Conservation (phyloP, 176 grass and related monocot genomes). For the Oryza meridionalis region DNA sequence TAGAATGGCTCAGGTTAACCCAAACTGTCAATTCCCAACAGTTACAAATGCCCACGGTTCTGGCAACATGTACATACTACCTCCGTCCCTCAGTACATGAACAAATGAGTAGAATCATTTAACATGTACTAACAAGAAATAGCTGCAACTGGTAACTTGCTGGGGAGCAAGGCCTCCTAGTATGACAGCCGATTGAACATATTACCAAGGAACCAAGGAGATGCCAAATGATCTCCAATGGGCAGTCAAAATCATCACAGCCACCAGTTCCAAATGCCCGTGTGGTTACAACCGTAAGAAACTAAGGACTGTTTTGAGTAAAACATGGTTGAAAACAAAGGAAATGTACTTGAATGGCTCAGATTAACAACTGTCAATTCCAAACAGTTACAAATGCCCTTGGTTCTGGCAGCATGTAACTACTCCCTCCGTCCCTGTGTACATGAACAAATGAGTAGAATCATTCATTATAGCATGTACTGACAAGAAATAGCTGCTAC, state of each 20-base stretch:
- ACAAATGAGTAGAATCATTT: neutral
- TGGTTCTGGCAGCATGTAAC: neutral
- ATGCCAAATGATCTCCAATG: neutral
- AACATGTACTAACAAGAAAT: conserved; percentile 5
- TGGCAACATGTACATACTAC: neutral
- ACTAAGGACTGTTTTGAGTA: neutral
- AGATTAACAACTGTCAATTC: conserved; percentile 6
- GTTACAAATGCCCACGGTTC: neutral
- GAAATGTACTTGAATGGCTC: conserved; percentile 1
- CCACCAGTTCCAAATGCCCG: too few relatives aligned
- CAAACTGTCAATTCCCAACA: neutral
- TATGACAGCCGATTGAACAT: conserved; percentile 2
- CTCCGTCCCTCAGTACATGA: neutral
- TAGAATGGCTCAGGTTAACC: conserved; percentile 17
- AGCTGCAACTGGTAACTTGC: conserved; percentile 20
- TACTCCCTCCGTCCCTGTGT: neutral
- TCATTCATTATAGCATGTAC: neutral
- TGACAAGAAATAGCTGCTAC: neutral
- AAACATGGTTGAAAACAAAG: neutral
- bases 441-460: neutral
- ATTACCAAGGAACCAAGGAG: neutral
- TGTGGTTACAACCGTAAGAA: neutral
- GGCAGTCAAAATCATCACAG: too few relatives aligned
- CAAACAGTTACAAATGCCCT: neutral
- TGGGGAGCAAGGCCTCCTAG: neutral